Conservation (phyloP, 192 early-diverging fungal species). For the Funneliformis geosporum region DNA sequence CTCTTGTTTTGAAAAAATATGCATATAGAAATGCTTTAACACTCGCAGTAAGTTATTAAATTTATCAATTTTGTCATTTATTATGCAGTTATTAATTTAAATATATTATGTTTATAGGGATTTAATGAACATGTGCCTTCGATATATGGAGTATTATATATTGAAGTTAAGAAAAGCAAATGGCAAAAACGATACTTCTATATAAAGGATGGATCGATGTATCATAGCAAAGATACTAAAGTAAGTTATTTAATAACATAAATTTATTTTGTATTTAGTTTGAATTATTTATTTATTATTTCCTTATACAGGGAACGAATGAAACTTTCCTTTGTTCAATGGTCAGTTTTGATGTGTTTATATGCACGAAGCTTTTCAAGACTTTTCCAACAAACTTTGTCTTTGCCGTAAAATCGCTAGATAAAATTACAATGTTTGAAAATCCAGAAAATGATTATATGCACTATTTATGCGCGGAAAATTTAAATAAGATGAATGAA, state of each 20-base stretch:
- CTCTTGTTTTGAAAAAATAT: conserved; percentile 78
- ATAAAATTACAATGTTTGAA: conserved; percentile 23
- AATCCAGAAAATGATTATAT: conserved; percentile 30
- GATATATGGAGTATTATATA: conserved; percentile 58
- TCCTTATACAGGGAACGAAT: neutral
- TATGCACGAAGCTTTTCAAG: neutral
- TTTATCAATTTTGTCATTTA: neutral
- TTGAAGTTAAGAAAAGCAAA: conserved; percentile 79
- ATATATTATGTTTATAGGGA: conserved; percentile 12
- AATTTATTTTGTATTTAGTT: neutral
- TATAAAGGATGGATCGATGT: conserved; percentile 65
- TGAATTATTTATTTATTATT: neutral
- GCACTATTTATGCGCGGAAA: conserved; percentile 55
- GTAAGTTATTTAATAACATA: neutral
- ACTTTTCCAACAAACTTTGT: neutral
- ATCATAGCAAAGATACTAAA: conserved; percentile 62
- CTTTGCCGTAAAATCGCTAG: neutral
- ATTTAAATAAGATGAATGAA: conserved; percentile 66
- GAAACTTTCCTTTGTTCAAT: neutral
- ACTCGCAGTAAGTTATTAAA: conserved; percentile 32
- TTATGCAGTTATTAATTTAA: neutral
- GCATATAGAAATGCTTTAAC: conserved; percentile 63
- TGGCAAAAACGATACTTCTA: conserved; percentile 80
- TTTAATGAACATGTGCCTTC: conserved; percentile 20
- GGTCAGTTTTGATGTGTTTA: neutral